A percentile compares a stretch with the other conserved stretches of the same genome.
These are phyloP conservation scores for Penicillium italicum DNA, from an alignment of 2,329 filamentous ascomycete species.

Conservation along the genomic window DNA sequence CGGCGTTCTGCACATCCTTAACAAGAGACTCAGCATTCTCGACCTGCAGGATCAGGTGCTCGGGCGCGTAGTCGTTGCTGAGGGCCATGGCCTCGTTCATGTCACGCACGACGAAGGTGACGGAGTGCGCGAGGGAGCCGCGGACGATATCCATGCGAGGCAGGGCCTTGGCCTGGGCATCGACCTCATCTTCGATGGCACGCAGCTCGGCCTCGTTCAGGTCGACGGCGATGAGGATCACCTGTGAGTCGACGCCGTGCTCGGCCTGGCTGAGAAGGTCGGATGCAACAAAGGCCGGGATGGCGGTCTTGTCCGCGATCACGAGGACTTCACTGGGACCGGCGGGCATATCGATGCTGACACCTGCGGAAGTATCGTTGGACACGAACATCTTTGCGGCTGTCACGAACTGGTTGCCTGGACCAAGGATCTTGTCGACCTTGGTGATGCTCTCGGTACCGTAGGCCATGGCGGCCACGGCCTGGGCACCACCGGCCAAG, in stretches of 20 bases:
- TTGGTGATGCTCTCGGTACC: constrained; percentile 91
- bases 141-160: constrained; percentile 91
- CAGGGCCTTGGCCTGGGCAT: constrained; percentile 78
- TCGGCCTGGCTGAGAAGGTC: constrained; percentile 94
- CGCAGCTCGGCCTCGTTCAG: constrained; percentile 67
- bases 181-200: constrained; percentile 87
- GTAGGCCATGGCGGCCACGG: constrained; percentile 94
- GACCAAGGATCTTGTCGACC: constrained; percentile 97
- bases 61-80: constrained; percentile 92
- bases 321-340: constrained; percentile 97
- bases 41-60: constrained; percentile 92
- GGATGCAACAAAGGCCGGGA: constrained; percentile 91
- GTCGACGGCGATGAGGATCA: constrained; percentile 82
- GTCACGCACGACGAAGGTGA: constrained; percentile 73
- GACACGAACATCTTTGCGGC: constrained; percentile 97
- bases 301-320: constrained; percentile 79
- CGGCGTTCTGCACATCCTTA: constrained; percentile 82
- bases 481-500: constrained; percentile 90
- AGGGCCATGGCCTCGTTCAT: constrained; percentile 71
- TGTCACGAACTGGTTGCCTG: constrained; percentile 97
- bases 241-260: constrained; percentile 93
- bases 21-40: constrained; percentile 70
- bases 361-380: constrained; percentile 93
- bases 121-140: constrained; percentile 83
- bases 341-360: constrained; percentile 97